These are phyloP conservation scores for Lodderomyces orthopsilosis DNA, from an alignment of 1,139 yeast species.

Conservation along the genomic window DNA sequence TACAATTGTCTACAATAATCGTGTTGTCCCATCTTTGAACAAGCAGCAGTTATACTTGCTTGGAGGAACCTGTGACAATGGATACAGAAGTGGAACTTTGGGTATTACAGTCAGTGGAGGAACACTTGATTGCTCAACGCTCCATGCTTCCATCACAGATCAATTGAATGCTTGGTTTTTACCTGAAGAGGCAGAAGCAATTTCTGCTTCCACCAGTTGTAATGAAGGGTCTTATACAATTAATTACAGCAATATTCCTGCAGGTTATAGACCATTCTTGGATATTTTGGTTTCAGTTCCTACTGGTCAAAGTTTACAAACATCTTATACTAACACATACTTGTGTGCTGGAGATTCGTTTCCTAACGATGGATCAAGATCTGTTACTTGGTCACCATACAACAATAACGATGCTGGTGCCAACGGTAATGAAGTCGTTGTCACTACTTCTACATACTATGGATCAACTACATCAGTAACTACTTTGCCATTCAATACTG, in stretches of 20 bases:
- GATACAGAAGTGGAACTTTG: constrained; percentile 24
- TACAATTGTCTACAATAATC: constrained; percentile 9
- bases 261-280: constrained; percentile 30
- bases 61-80: constrained; percentile 24
- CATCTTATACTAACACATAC: constrained; percentile 16
- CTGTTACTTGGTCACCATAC: constrained; percentile 12
- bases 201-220: constrained; percentile 17
- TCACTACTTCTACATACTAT: constrained; percentile 22
- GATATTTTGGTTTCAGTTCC: constrained; percentile 11
- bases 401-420: constrained; percentile 15
- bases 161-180: constrained; percentile 22
- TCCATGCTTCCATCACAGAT: constrained; percentile 21
- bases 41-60: constrained; percentile 17
- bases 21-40: constrained; percentile 18
- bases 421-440: constrained; percentile 6
- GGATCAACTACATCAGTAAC: constrained; percentile 20
- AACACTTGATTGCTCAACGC: constrained; percentile 21
- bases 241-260: constrained; percentile 23
- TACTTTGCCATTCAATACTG: constrained; percentile 17
- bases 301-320: constrained; percentile 2
- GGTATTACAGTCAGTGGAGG: constrained; percentile 16
- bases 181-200: constrained; percentile 14
- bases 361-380: background rate
- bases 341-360: constrained; percentile 12
- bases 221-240: constrained; percentile 12